Evolutionary conservation across 1,284 basidiomycete species (phyloP), one percentile per base, ranked within the genome.

Genomic region (Ceratobasidium sp.): DNA sequence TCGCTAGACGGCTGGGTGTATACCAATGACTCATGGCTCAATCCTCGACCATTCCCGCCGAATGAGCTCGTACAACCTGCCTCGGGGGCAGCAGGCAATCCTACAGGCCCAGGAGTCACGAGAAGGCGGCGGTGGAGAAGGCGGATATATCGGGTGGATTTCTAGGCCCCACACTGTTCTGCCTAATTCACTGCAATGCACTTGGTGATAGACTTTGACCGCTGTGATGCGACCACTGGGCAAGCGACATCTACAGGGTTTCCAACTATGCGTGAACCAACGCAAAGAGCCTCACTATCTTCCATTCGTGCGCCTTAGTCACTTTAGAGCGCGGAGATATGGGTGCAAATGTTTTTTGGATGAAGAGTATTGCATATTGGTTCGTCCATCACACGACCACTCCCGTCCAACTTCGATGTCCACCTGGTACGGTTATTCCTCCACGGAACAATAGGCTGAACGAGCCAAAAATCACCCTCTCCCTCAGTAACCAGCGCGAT

Each of bases 1-100:
- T 70, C 59, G 79, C 1, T 78, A 91, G 93, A 89, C 81, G 93
- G 92, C 5, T 94, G 93, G 92, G 89, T 93, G 17, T 94, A 94
- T 81, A 92, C 91, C 3, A 92, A 92, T 78, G 92, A 94, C 79
- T 85, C 87, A 0, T 94, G 93, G 93, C 85, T 88, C 12, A 86
- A 90, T 67, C 86, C 89, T 0, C 85, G 85, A 1, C 83, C 87
- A 10, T 82, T 78, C 44, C 86, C 83, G 78, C 84, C 80, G 81
- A 88, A 85, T 78, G 87, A 86, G 54, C 87, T 88, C 84, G 85
- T 81, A 81, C 81, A 79, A 33, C 65, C 80, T 64, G 38, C 70
- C 4, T 48, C 70, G 17, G 59, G 70, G 26, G 46, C 59, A 17
- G 28, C 44, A 23, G 28, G 40, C 70, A 74, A 74, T 40, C 57